Evolutionary conservation across 139 green algal genomes (phyloP), one percentile per base, ranked within the genome.

Genomic region (Pseudopediastrum boryanum): DNA sequence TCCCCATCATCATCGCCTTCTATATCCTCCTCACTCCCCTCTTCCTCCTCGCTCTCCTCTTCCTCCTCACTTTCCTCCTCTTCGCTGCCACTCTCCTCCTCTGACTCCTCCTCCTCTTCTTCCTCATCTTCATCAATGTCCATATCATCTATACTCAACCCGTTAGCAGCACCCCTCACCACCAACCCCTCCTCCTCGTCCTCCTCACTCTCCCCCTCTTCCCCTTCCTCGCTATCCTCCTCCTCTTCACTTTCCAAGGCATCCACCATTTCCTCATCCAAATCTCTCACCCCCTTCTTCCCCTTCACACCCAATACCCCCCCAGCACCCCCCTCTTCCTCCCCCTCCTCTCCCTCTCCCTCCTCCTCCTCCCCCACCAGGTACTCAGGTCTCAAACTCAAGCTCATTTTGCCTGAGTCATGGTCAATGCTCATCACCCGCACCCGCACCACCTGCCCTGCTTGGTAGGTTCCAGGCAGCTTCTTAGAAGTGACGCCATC

Each of bases 361-460:
- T 84, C 85, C 31, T 80, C 61, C 33, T 77, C 75, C 7, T 44
- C 64, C 13, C 72, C 88, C 41, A 84, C 83, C 27, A 97, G 74
- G 61, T 85, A 85, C 1, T 87, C 90, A 19, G 89, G 84, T 79
- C 93, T 94, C 51, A 96, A 71, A 0, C 84, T 85, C 51, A 98
- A 86, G 2, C 85, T 91, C 35, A 98, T 54, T 10, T 86, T 83
- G 7, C 79, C 79, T 9, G 31, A 75, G 0, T 84, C 78, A 0
- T 36, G 10, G 43, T 97, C 93, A 2, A 97, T 75, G 33, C 85
- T 82, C 39, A 95, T 54, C 62, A 98, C 91, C 23, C 88, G 84
- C 0, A 88, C 92, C 0, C 71, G 61, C 50, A 98, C 93, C 16
- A 50, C 48, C 79, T 97, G 87, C 12, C 90, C 93, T 1, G 75